Evolutionary conservation across 2,329 filamentous ascomycete genomes (phyloP).

Genomic region (Dothistroma pini): DNA sequence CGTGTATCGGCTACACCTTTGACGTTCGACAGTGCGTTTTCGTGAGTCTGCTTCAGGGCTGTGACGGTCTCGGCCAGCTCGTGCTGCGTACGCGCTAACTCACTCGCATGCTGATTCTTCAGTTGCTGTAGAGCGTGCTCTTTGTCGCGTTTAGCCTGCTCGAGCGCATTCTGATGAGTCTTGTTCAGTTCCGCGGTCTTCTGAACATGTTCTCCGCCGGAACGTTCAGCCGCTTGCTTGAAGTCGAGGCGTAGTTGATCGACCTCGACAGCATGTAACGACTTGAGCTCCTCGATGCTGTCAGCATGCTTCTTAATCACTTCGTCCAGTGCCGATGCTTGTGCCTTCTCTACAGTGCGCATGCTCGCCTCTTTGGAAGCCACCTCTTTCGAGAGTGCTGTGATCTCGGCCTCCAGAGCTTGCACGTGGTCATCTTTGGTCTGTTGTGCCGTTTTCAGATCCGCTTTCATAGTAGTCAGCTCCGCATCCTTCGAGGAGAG

Average conservation of each 20-base stretch:
- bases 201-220: not conserved
- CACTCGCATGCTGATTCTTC: not conserved
- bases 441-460: not conserved
- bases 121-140: not conserved
- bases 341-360: not conserved
- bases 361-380: not conserved
- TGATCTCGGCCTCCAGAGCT: not conserved
- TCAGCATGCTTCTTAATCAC: not conserved
- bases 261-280: not conserved
- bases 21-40: not conserved
- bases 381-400: not conserved
- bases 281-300: not conserved
- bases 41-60: not conserved
- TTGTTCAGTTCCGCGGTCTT: slow-evolving; percentile 1
- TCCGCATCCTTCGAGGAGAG: not conserved
- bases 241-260: slow-evolving; percentile 2
- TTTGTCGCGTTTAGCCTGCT: not conserved
- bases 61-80: not conserved
- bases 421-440: not conserved
- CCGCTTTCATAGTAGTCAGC: not conserved
- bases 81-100: not conserved
- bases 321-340: not conserved
- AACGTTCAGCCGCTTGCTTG: slow-evolving; percentile 1
- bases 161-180: not conserved
- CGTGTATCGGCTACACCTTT: not conserved